Evolutionary conservation across 1,284 basidiomycete genomes (phyloP).

Genomic region (Austropuccinia psidii): DNA sequence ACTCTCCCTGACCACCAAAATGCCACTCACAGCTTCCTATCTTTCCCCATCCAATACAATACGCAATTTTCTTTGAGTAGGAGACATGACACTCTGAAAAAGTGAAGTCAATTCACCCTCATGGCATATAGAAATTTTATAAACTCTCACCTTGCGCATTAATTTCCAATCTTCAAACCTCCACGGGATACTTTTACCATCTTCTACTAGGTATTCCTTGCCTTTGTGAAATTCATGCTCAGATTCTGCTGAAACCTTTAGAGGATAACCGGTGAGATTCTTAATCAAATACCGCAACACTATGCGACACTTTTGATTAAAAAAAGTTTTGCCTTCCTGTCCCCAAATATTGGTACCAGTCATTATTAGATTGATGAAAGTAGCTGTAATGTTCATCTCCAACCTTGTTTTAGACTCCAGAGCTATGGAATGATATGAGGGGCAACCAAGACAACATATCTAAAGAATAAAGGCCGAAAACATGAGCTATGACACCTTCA

Average conservation of each 20-base stretch:
- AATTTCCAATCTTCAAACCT: slow-evolving; percentile 94
- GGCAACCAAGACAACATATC: slow-evolving; percentile 38
- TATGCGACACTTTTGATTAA: slow-evolving; percentile 68
- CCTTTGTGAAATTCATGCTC: slow-evolving; percentile 51
- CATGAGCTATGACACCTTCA: not conserved
- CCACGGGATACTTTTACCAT: slow-evolving; percentile 82
- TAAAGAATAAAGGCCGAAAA: not conserved
- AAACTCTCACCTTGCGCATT: slow-evolving; percentile 68
- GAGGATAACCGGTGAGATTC: slow-evolving; percentile 78
- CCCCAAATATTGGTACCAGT: slow-evolving; percentile 66
- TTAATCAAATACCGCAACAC: slow-evolving; percentile 88
- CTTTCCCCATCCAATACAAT: slow-evolving; percentile 74
- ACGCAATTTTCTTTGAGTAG: slow-evolving; percentile 72
- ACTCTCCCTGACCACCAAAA: slow-evolving; percentile 90
- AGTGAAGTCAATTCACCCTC: slow-evolving; percentile 29
- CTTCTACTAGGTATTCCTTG: slow-evolving; percentile 50
- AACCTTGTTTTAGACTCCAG: slow-evolving; percentile 65
- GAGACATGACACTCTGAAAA: slow-evolving; percentile 66
- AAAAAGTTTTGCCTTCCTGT: slow-evolving; percentile 63
- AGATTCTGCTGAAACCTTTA: slow-evolving; percentile 56
- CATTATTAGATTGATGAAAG: slow-evolving; percentile 77
- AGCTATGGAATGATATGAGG: slow-evolving; percentile 37
- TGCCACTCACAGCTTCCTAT: slow-evolving; percentile 82
- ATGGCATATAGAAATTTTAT: not conserved
- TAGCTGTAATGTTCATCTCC: slow-evolving; percentile 84